A percentile compares a stretch with the other conserved stretches of the same genome.
phyloP scores from a whole-genome alignment of 2,329 filamentous ascomycete genomes.

The Thermoascus crustaceus region DNA sequence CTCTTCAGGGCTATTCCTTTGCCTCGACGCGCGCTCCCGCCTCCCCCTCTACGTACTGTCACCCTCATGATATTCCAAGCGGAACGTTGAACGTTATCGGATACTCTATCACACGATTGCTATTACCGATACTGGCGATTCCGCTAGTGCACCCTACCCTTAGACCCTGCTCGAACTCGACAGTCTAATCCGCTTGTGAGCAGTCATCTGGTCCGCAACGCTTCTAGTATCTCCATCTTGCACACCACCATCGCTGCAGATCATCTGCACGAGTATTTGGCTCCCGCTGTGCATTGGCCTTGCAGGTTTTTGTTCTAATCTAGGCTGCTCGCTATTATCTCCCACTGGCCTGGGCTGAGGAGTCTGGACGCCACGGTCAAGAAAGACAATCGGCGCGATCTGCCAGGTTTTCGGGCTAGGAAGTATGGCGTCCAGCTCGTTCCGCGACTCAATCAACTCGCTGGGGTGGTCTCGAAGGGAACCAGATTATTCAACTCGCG shows the following conservation, averaged over 20 bases:
- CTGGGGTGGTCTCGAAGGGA: conserved; percentile 89
- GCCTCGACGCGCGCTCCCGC: too few species aligned
- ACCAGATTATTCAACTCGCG: conserved; percentile 66
- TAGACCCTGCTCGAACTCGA: conserved; percentile 16
- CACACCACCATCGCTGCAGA: conserved; percentile 29
- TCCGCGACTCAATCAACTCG: conserved; percentile 90
- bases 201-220: conserved; percentile 28
- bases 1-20: too few species aligned
- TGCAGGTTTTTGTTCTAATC: conserved; percentile 26
- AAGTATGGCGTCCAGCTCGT: conserved; percentile 75
- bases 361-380: conserved; percentile 4
- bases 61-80: too few species aligned
- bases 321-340: conserved; percentile 12
- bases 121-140: conserved; percentile 5
- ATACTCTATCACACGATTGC: too few species aligned
- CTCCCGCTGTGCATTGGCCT: conserved; percentile 36
- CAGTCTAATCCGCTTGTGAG: conserved; percentile 14
- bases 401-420: too few species aligned
- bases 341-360: conserved; percentile 2
- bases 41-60: too few species aligned
- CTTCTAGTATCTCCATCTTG: conserved; percentile 16
- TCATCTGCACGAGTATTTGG: conserved; percentile 43
- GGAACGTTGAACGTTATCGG: too few species aligned
- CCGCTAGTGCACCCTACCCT: conserved; percentile 5
- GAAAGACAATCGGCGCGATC: too few species aligned